Evolutionary conservation across 2,329 filamentous ascomycete genomes (phyloP).

Genomic region (Purpureocillium lavendulum): DNA sequence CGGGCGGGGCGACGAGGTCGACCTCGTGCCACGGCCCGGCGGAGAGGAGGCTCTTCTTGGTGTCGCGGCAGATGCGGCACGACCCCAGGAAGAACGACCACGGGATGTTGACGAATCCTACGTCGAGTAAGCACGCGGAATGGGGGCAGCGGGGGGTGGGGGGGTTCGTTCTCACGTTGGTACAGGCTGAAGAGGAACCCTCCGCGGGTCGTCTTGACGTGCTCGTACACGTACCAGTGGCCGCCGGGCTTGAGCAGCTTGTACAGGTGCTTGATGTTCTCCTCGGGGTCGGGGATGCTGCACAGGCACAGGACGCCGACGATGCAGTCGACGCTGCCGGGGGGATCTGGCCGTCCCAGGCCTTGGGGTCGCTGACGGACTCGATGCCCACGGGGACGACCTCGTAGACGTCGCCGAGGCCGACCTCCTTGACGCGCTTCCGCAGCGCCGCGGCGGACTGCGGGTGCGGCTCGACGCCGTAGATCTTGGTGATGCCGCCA

Average conservation of each 20-base stretch:
- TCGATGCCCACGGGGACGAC: constrained; percentile 57
- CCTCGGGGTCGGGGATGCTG: constrained; percentile 51
- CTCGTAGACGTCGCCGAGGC: constrained; percentile 49
- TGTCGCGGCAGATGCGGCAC: constrained; percentile 42
- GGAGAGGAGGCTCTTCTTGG: constrained; percentile 34
- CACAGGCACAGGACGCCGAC: constrained; percentile 55
- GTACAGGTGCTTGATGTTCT: constrained; percentile 47
- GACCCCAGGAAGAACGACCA: constrained; percentile 45
- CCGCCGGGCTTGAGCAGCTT: constrained; percentile 52
- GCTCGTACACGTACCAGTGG: constrained; percentile 55
- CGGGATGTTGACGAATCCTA: constrained; percentile 41
- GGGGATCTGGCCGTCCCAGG: constrained; percentile 38
- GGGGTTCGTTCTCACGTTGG: constrained; percentile 45
- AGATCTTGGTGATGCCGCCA: constrained; percentile 37
- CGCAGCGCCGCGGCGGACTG: constrained; percentile 41
- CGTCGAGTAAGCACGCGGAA: neutral
- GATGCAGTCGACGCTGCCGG: constrained; percentile 48
- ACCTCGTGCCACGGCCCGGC: constrained; percentile 42
- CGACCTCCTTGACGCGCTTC: constrained; percentile 37
- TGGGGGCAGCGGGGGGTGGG: too few relatives aligned
- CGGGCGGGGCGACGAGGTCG: constrained; percentile 33
- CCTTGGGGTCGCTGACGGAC: constrained; percentile 33
- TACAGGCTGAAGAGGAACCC: constrained; percentile 35
- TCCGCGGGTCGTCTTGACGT: constrained; percentile 36
- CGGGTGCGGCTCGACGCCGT: constrained; percentile 56